Evolutionary conservation across 2,329 filamentous ascomycete species (phyloP), one percentile per base, ranked within the genome.

Genomic region (Cladobotryum mycophilum): DNA sequence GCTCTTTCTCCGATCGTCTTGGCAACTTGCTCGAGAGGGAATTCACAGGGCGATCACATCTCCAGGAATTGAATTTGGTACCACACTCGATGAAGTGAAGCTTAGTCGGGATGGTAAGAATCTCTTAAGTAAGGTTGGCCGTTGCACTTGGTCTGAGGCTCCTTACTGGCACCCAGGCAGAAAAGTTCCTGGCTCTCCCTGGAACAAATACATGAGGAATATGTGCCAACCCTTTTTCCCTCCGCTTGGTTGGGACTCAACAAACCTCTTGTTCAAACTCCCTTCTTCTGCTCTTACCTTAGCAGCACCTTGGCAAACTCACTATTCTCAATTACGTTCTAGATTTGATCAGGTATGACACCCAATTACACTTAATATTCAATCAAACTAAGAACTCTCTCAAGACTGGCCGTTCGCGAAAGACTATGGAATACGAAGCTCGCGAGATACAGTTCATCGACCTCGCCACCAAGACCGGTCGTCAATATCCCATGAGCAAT

Each of bases 31-130:
- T 18, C 52, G 52, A 25, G 51, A 53, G 30, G 34, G 44, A 15
- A 51, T 47, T 18, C 22, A 48, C 14, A 20, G 36, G 14, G 41
- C 45, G 22, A 47, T 47, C 11, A 30, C 12, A 18, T 18, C 54
- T 2, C 57, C 54, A 0, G 57, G 49, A 11, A 38, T 41, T 5
- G 61, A 63, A 15, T 62, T 58, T 41, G 56, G 57, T n/a, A 50
- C 58, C 12, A 55, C 50, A 14, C 47, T 54, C 12, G 46, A 50
- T 12, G 56, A 61, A 36, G 55, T 61, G 3, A 56, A 51, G 9
- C 45, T 61, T 17, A 56, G 51, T 4, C 17, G 44, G 5, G 47
- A 54, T 13, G 60, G 60, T 7, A 45, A 45, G 22, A 14, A 33
- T 11, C 20, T 50, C 12, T 18, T 50, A 3, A 51, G 44, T n/a